A percentile compares a stretch with the other conserved stretches of the same genome.
Conservation (phyloP, 495 filamentous ascomycete species). For the Haplographium delicatum region DNA sequence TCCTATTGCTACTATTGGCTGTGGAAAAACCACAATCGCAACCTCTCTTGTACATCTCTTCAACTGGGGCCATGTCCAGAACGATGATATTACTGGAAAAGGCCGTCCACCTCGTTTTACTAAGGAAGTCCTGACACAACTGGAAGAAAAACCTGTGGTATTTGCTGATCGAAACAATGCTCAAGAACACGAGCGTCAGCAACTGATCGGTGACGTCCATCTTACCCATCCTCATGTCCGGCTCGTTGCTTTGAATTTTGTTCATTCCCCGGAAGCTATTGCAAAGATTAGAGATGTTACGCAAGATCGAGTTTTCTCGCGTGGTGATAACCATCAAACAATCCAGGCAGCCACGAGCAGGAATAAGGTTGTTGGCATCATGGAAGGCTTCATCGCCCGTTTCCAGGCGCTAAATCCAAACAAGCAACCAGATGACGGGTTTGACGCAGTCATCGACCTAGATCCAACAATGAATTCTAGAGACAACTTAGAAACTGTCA, state of each 20-base stretch:
- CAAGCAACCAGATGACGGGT: constrained; percentile 62
- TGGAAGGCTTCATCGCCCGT: constrained; percentile 86
- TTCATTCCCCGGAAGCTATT: constrained; percentile 63
- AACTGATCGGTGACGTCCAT: constrained; percentile 76
- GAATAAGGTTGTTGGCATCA: constrained; percentile 75
- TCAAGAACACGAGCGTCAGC: constrained; percentile 75
- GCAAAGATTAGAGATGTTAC: constrained; percentile 69
- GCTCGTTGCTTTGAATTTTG: constrained; percentile 89
- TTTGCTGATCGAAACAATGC: constrained; percentile 96
- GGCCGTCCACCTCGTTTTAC: constrained; percentile 69
- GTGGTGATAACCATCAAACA: constrained; percentile 96
- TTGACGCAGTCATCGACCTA: constrained; percentile 80
- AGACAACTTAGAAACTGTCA: constrained; percentile 77
- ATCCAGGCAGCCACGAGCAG: constrained; percentile 73
- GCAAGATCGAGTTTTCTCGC: constrained; percentile 68
- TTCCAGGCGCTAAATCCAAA: constrained; percentile 71
- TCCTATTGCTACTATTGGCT: constrained; percentile 88
- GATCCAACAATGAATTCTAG: constrained; percentile 72
- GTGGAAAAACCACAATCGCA: constrained; percentile 92
- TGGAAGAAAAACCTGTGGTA: constrained; percentile 62
- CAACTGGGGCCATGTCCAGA: constrained; percentile 90
- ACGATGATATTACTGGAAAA: constrained; percentile 87
- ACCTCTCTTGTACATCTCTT: constrained; percentile 79
- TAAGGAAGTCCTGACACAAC: constrained; percentile 51
- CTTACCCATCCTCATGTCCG: constrained; percentile 52